Evolutionary conservation across 2,329 filamentous ascomycete species (phyloP), one percentile per base, ranked within the genome.

Genomic region (Delphinella strobiligena): DNA sequence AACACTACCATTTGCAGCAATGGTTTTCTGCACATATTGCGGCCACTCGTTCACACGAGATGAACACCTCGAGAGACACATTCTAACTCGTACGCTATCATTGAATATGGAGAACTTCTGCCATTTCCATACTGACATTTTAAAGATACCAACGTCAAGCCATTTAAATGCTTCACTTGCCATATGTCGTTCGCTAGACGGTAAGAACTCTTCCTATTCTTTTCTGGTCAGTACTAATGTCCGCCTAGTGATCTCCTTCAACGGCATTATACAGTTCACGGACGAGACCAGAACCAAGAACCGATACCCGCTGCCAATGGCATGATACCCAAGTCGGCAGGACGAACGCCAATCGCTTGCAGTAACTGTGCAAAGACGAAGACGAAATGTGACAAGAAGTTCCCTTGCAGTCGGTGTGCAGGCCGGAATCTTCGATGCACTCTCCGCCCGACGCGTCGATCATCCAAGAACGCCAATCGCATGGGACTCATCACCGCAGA

Each of bases 1-100:
- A 22, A 15, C 15, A 27, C 24, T 17, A 5, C 31, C 19, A 16
- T 34, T n/a, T 19, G 27, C 41, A 22, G 16, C 29, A 15, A 69
- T 71, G 67, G 66, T 69, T 19, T 71, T 68, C 53, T 71, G 67
- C 53, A 69, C 67, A 39, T 71, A 71, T 45, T 71, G 67, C 49
- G 67, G 67, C 19, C 64, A 69, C 58, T 67, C 64, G 33, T 70
- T 71, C 47, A 69, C 67, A 32, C 55, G 67, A 49, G 67, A 69
- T 48, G 67, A 71, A 47, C 67, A 71, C 53, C 62, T 69, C 41
- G 67, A 69, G 51, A 56, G 67, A 44, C 67, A 71, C 45, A 69
- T 70, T 41, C 59, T 70, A 11, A 71, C 67, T 42, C 67, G 67
- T 70, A 59, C 45, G 64, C 59, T 12, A 12, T 12, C 7, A 27